Evolutionary conservation across 176 grass and related monocot species (phyloP), one percentile per base, ranked within the genome.

Genomic region (Oryza meyeriana): DNA sequence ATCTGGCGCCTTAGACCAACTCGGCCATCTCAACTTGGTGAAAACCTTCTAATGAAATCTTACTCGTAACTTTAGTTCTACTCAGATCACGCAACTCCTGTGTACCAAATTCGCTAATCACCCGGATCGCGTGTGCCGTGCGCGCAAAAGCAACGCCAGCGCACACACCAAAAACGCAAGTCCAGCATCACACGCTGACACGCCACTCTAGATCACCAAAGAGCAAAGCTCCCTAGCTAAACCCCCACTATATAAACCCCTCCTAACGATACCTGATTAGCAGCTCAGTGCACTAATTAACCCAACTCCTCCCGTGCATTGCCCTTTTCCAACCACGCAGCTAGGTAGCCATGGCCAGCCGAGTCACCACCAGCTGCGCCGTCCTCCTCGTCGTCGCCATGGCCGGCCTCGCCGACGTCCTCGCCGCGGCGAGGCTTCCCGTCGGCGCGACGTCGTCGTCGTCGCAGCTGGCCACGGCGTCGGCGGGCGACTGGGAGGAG

Each of bases 1-100:
- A 83, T 86, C 78, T 86, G 82, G 88, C 76, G 88, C 90, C 82
- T 93, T 96, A 89, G 94, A 93, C 90, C 91, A 93, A 93, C 91
- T 91, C 88, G 88, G 76, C 88, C 91, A 97, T 97, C 83, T 90
- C 93, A 93, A 88, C 79, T 13, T 13, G 17, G 0, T 48, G 45
- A n/a, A n/a, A n/a, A n/a, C n/a, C n/a, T n/a, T n/a, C n/a, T n/a
- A n/a, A n/a, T n/a, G n/a, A n/a, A n/a, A n/a, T n/a, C n/a, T n/a
- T n/a, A n/a, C n/a, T n/a, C n/a, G n/a, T n/a, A n/a, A 33, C 32
- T 4, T 33, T 33, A 4, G 2, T 4, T 12, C 40, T 42, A 13
- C 12, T 63, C 5, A 28, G 11, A 47, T 85, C 77, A 85, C 41
- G 65, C 77, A 6, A 4, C 12, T 3, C 7, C 7, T 3, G 10